Evolutionary conservation across 2,329 filamentous ascomycete species (phyloP).

Genomic region (Myriosclerotinia duriaeana): DNA sequence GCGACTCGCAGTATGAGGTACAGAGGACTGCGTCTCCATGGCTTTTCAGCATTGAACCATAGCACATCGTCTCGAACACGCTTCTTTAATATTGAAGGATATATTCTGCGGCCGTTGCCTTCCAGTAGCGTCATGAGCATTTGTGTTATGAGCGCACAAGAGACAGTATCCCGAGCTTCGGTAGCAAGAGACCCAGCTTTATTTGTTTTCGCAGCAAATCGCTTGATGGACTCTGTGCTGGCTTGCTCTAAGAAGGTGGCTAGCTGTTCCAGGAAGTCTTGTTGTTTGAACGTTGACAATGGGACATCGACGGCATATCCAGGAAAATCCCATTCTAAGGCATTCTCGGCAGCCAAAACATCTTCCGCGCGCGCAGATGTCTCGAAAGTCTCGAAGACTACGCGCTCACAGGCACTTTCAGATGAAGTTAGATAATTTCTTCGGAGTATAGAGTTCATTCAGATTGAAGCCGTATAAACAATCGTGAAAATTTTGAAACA

Average conservation of each 20-base stretch:
- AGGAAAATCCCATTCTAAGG: slow-evolving; percentile 61
- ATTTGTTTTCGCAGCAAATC: too few relatives aligned
- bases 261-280: slow-evolving; percentile 50
- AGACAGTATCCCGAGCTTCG: too few relatives aligned
- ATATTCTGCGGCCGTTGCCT: slow-evolving; percentile 47
- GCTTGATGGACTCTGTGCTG: slow-evolving; percentile 52
- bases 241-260: slow-evolving; percentile 56
- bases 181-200: too few relatives aligned
- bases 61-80: slow-evolving; percentile 60
- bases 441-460: too few relatives aligned
- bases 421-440: too few relatives aligned
- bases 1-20: slow-evolving; percentile 63
- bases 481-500: too few relatives aligned
- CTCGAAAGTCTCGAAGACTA: slow-evolving; percentile 62
- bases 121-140: slow-evolving; percentile 62
- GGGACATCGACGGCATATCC: slow-evolving; percentile 52
- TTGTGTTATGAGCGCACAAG: slow-evolving; percentile 56
- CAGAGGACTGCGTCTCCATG: slow-evolving; percentile 61
- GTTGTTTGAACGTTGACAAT: slow-evolving; percentile 41
- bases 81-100: slow-evolving; percentile 50
- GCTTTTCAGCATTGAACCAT: slow-evolving; percentile 48
- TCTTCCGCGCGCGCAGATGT: slow-evolving; percentile 46
- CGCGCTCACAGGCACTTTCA: too few relatives aligned
- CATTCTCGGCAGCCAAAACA: slow-evolving; percentile 44
- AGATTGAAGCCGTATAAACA: too few relatives aligned